These are phyloP conservation scores for Cucumis hystrix DNA, from an alignment of 306 rosid species.

Conservation along the genomic window DNA sequence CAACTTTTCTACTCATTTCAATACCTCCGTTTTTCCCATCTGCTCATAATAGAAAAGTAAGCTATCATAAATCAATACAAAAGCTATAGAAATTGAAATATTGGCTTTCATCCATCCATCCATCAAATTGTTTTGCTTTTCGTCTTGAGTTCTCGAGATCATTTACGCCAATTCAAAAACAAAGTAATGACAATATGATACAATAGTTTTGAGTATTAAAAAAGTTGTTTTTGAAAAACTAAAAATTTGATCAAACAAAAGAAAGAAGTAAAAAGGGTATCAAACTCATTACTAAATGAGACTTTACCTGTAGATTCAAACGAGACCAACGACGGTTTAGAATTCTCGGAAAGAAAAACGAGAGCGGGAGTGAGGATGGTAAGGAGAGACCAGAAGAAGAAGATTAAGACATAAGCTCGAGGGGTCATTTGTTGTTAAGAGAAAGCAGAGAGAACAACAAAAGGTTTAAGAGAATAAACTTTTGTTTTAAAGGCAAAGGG, in stretches of 20 bases:
- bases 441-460: neutral
- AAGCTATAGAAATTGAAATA: neutral
- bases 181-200: no score
- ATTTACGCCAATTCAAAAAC: no score
- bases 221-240: no score
- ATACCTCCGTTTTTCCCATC: conserved; percentile 25
- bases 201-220: no score
- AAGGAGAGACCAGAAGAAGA: conserved; percentile 68
- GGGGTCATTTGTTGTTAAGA: conserved; percentile 35
- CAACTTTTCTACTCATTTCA: conserved; percentile 34
- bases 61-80: neutral
- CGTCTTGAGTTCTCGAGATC: no score
- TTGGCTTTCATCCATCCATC: no score
- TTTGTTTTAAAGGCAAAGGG: neutral
- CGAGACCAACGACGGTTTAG: conserved; percentile 18
- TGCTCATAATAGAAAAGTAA: conserved; percentile 16
- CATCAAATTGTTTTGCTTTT: no score
- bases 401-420: conserved; percentile 58
- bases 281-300: neutral
- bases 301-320: conserved; percentile 16
- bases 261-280: no score
- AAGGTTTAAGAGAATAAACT: neutral
- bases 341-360: conserved; percentile 48
- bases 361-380: conserved; percentile 74
- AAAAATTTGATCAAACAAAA: no score